Percentiles rank a stretch among this genome's conserved stretches.
These are phyloP conservation scores for Pleurotus tuoliensis DNA, from an alignment of 768 basidiomycete genomes.

Conservation along the genomic window DNA sequence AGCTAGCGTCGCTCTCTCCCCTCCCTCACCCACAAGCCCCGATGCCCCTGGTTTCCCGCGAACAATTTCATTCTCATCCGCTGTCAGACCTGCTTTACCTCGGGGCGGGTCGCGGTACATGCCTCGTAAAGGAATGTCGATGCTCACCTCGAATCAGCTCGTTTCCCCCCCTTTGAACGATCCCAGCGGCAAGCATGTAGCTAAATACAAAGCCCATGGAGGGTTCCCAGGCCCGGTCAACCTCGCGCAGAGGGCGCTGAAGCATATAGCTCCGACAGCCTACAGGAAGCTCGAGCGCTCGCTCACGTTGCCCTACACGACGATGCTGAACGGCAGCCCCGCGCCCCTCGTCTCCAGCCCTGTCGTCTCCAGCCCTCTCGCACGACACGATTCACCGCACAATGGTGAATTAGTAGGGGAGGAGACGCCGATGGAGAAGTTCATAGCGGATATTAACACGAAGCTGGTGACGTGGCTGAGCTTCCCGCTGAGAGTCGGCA, in stretches of 20 bases:
- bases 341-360: not conserved
- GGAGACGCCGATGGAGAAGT: not conserved
- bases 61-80: constrained; percentile 10
- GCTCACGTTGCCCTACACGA: constrained; percentile 47
- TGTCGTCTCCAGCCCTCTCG: too few species aligned
- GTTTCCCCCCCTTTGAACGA: constrained; percentile 9
- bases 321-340: constrained; percentile 30
- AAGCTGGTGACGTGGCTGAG: constrained; percentile 32
- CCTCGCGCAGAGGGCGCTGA: constrained; percentile 34
- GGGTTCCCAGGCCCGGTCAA: constrained; percentile 45
- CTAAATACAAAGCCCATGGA: constrained; percentile 38
- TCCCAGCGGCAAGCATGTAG: not conserved
- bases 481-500: constrained; percentile 44
- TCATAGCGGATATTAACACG: not conserved
- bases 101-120: constrained; percentile 11
- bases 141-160: constrained; percentile 15
- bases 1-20: constrained; percentile 19
- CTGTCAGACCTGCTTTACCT: constrained; percentile 2
- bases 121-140: constrained; percentile 28
- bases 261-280: constrained; percentile 37
- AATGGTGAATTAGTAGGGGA: not conserved
- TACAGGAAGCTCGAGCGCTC: constrained; percentile 42
- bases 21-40: constrained; percentile 3
- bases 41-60: not conserved
- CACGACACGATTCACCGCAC: too few species aligned